Evolutionary conservation across 164 flowering plant genomes (phyloP), one percentile per base, ranked within the genome.

Genomic region (Brasenia schreberi): DNA sequence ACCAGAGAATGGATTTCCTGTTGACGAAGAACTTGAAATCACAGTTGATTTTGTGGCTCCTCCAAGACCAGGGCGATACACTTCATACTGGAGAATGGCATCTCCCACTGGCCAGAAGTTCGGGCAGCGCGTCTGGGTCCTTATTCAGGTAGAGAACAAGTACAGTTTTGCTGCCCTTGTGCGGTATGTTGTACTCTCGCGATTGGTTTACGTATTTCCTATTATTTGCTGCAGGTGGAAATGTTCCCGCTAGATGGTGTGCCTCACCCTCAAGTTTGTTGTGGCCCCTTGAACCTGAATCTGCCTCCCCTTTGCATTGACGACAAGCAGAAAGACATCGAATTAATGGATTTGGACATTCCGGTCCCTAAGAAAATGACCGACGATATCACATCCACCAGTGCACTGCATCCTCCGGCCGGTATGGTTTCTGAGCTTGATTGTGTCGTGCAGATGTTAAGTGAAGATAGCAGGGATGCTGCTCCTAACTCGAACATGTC

Each of bases 121-220:
- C 77, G 97, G 97, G 60, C 94, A 91, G 70, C 85, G 94, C 39
- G 85, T 95, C 65, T 95, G 99, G 99, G 97, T 87, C 68, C 80
- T 81, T 6, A 88, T 95, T 42, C 82, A 85, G 88, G 99, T 92
- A 14, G 17, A 58, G 23, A 18, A n/a, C 44, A 42, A 23, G 23
- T 6, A 1, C 0, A 49, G 16, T 14, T 19, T 42, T 4, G 58
- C 70, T 43, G 14, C 5, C 6, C 60, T 5, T 61, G 11, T 33
- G 18, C 56, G 6, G 17, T 16, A 5, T 12, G 23, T 43, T 33
- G 49, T 18, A 62, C 5, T 19, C 16, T 49, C n/a, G 10, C 10
- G 4, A 9, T 14, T 49, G 56, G 7, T 49, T 5, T 49, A 49
- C 56, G 5, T 49, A 14, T 49, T 6, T 6, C 16, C 9, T 14